phyloP scores from a whole-genome alignment of 2,329 filamentous ascomycete species.

The Rutstroemia sp. region DNA sequence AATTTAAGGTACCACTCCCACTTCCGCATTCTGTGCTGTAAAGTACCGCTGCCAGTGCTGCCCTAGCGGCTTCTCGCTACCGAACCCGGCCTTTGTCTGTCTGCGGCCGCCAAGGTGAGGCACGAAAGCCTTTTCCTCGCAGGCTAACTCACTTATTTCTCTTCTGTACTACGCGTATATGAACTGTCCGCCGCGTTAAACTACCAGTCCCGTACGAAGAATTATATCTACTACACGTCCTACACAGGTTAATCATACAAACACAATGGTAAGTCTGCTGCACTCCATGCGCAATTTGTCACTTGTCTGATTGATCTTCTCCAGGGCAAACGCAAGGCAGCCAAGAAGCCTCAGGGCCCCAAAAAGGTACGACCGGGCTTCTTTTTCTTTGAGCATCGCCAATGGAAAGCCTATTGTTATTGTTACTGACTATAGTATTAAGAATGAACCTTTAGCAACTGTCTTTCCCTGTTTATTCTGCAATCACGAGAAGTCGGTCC shows the following conservation, averaged over 20 bases:
- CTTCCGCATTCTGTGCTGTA: too few relatives aligned
- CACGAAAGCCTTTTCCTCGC: background rate
- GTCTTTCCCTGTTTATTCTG: constrained; percentile 97
- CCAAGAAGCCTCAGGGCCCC: constrained; percentile 70
- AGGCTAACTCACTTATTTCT: background rate
- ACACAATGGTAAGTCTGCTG: background rate
- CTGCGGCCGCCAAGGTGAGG: too few relatives aligned
- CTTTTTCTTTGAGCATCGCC: background rate
- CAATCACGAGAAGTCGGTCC: constrained; percentile 91
- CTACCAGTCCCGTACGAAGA: background rate
- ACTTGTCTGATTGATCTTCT: background rate
- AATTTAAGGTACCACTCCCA: background rate
- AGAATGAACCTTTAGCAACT: constrained; percentile 67
- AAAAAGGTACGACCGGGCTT: constrained; percentile 57
- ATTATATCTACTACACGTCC: background rate
- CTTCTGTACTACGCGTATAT: background rate
- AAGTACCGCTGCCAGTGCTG: background rate
- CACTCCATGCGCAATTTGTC: background rate
- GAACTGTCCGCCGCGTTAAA: background rate
- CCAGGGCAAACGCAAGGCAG: constrained; percentile 89
- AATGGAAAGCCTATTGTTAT: background rate
- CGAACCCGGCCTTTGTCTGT: too few relatives aligned
- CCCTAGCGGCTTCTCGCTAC: background rate
- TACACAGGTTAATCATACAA: background rate
- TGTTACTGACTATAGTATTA: constrained; percentile 4